Conservation (phyloP, 2,329 filamentous ascomycete species). For the Akanthomyces muscarius region DNA sequence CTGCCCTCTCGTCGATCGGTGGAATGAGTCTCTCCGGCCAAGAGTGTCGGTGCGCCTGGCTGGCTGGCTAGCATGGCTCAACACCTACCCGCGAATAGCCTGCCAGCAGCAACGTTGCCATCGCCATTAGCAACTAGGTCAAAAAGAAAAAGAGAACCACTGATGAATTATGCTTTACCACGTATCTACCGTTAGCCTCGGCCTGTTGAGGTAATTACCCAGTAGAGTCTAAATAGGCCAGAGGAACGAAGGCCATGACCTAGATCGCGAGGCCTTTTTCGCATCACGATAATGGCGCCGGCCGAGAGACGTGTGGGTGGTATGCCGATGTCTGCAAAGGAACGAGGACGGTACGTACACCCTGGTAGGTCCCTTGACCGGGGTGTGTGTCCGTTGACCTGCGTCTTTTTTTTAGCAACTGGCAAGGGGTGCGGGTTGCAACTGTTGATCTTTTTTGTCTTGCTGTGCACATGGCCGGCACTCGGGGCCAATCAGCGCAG, state of each 20-base stretch:
- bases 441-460: not conserved
- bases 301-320: not conserved
- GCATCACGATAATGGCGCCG: not conserved
- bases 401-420: not conserved
- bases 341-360: not conserved
- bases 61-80: not conserved
- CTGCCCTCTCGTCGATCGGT: not conserved
- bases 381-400: not conserved
- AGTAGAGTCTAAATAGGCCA: not conserved
- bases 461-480: constrained; percentile 1
- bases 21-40: not conserved
- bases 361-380: not conserved
- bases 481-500: constrained; percentile 10
- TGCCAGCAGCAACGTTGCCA: not conserved
- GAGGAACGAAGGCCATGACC: not conserved
- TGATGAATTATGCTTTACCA: not conserved
- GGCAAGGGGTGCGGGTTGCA: not conserved
- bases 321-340: not conserved
- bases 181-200: not conserved
- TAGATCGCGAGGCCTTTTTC: not conserved
- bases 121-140: not conserved
- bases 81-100: not conserved
- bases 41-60: not conserved
- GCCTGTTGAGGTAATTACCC: not conserved
- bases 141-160: not conserved